Conservation (phyloP, 2,329 filamentous ascomycete genomes). For the Plectosphaerella cucumerina region DNA sequence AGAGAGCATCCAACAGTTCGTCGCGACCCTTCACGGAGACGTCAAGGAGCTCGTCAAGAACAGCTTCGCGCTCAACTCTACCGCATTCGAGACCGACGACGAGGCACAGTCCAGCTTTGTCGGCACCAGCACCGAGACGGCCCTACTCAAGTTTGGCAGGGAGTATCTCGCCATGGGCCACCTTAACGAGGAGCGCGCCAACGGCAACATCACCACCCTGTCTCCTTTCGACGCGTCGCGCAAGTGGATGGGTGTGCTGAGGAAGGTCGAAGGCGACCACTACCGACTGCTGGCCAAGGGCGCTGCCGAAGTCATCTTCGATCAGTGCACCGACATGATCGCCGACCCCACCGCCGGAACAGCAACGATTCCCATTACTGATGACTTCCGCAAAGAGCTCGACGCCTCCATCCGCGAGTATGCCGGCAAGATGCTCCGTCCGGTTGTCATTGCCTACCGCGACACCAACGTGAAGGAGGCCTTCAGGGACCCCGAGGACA, state of each 20-base stretch:
- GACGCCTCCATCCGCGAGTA: conserved; percentile 41
- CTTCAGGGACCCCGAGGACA: conserved; percentile 7
- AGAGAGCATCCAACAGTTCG: conserved; percentile 9
- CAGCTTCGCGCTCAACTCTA: conserved; percentile 43
- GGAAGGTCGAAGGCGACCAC: conserved; percentile 38
- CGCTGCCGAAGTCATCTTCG: conserved; percentile 51
- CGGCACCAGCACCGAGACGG: conserved; percentile 53
- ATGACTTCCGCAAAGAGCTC: conserved; percentile 25
- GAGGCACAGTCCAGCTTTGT: conserved; percentile 34
- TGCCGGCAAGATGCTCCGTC: conserved; percentile 62
- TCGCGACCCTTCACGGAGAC: conserved; percentile 22
- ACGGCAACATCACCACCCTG: conserved; percentile 40
- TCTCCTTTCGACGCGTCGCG: conserved; percentile 50
- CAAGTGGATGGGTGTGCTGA: conserved; percentile 54
- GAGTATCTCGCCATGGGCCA: conserved; percentile 43
- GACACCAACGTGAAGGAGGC: conserved; percentile 48
- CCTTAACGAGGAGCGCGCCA: conserved; percentile 41
- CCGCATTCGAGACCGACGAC: conserved; percentile 46
- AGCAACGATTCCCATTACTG: conserved; percentile 20
- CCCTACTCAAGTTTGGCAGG: conserved; percentile 44
- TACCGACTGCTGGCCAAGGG: conserved; percentile 54
- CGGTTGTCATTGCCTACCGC: conserved; percentile 61
- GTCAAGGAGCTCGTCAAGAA: conserved; percentile 32
- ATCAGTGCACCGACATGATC: conserved; percentile 36
- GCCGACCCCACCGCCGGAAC: conserved; percentile 37